Conservation (phyloP, 768 basidiomycete genomes). For the Russula ochroleuca region DNA sequence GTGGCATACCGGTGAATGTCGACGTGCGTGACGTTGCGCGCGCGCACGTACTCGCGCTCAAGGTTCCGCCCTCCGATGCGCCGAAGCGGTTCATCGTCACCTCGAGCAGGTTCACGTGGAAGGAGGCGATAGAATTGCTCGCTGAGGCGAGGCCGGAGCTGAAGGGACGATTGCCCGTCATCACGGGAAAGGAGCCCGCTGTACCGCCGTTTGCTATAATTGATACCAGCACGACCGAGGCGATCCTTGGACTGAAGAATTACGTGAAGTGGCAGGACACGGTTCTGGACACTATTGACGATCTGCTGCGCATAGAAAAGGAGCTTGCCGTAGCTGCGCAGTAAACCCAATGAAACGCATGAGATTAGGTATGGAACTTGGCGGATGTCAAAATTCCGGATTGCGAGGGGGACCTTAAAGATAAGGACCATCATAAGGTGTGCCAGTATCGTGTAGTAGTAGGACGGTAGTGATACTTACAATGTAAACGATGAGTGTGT, state of each 20-base stretch:
- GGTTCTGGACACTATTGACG: conserved; percentile 22
- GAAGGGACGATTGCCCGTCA: conserved; percentile 27
- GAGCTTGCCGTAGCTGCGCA: too few species aligned
- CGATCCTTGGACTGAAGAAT: conserved; percentile 16
- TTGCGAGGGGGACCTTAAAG: conserved; percentile 13
- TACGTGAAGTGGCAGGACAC: conserved; percentile 25
- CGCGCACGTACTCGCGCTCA: conserved; percentile 33
- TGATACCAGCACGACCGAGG: conserved; percentile 12
- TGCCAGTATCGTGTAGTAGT: conserved; percentile 12
- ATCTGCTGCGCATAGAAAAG: conserved; percentile 22
- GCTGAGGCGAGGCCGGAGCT: conserved; percentile 29
- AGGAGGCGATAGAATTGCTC: conserved; percentile 31
- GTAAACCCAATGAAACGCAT: too few species aligned
- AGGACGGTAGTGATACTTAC: conserved; percentile 12
- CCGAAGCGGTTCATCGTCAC: conserved; percentile 30
- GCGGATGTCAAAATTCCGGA: background rate
- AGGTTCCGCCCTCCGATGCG: background rate
- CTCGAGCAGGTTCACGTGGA: conserved; percentile 31
- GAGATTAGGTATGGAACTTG: too few species aligned
- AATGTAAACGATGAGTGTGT: conserved; percentile 11
- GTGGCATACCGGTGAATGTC: conserved; percentile 28
- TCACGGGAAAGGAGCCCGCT: conserved; percentile 2
- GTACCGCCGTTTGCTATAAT: background rate
- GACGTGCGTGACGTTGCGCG: conserved; percentile 36
- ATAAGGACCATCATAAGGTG: too few species aligned